These are phyloP conservation scores for Lasiosphaeria hispida DNA, from an alignment of 495 filamentous ascomycete genomes.

Conservation along the genomic window DNA sequence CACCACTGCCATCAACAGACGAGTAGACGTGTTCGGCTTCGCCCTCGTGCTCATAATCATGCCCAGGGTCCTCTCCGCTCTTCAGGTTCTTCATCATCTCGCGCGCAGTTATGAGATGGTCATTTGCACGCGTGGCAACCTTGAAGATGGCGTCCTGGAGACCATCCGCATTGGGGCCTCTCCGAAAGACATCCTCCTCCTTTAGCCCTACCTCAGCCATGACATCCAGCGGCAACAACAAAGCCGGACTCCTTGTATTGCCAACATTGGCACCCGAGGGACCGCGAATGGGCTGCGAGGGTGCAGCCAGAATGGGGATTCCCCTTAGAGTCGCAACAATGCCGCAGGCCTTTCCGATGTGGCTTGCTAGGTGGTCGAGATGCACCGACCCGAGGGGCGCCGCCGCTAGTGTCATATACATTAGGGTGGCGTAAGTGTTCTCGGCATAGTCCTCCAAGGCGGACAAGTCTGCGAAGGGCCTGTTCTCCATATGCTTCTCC, in stretches of 20 bases:
- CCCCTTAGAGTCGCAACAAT: slow-evolving; percentile 82
- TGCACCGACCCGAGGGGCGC: slow-evolving; percentile 74
- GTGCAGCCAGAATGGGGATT: slow-evolving; percentile 78
- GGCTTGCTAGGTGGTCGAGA: slow-evolving; percentile 88
- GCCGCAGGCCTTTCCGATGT: slow-evolving; percentile 90
- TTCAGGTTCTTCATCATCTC: slow-evolving; percentile 83
- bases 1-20: slow-evolving; percentile 23
- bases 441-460: slow-evolving; percentile 86
- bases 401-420: slow-evolving; percentile 80
- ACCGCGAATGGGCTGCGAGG: slow-evolving; percentile 53
- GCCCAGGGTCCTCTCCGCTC: slow-evolving; percentile 68
- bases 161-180: slow-evolving; percentile 72
- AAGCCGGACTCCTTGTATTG: slow-evolving; percentile 38
- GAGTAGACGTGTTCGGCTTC: slow-evolving; percentile 73
- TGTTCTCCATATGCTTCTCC: slow-evolving; percentile 79
- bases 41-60: slow-evolving; percentile 80
- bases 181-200: slow-evolving; percentile 84
- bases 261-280: slow-evolving; percentile 37
- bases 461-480: slow-evolving; percentile 70
- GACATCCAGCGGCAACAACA: slow-evolving; percentile 78
- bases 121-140: slow-evolving; percentile 88
- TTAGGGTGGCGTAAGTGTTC: slow-evolving; percentile 88
- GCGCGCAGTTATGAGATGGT: slow-evolving; percentile 90
- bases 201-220: slow-evolving; percentile 76
- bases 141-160: slow-evolving; percentile 85